Conservation (phyloP, 768 basidiomycete species). For the Hypholoma sublateritium region DNA sequence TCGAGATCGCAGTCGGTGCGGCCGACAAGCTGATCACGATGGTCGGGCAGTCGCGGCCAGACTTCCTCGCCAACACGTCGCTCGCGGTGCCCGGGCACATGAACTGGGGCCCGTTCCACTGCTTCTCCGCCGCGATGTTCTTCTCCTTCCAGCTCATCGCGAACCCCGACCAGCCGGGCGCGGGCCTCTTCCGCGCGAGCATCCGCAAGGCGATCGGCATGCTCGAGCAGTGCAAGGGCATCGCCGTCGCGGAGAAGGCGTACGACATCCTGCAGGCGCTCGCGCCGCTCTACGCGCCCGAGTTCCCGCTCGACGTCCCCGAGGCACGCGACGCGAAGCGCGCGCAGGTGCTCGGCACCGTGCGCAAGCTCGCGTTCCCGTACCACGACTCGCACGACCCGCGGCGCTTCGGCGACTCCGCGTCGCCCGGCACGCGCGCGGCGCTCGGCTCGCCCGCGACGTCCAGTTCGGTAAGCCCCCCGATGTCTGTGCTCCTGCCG, state of each 20-base stretch:
- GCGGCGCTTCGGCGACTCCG: constrained; percentile 39
- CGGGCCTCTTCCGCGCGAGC: constrained; percentile 71
- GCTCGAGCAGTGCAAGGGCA: constrained; percentile 63
- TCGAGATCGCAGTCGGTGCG: constrained; percentile 73
- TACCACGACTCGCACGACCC: constrained; percentile 68
- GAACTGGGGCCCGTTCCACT: constrained; percentile 82
- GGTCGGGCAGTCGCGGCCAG: constrained; percentile 72
- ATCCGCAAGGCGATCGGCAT: constrained; percentile 68
- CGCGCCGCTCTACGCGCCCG: constrained; percentile 69
- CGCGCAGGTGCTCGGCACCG: constrained; percentile 59
- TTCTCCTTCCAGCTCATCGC: constrained; percentile 88
- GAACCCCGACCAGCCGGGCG: constrained; percentile 78
- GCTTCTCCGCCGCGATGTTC: constrained; percentile 87
- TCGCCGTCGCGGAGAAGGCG: constrained; percentile 73
- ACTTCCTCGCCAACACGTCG: constrained; percentile 68
- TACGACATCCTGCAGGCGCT: constrained; percentile 69
- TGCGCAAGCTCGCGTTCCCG: constrained; percentile 80
- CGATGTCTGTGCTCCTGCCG: constrained; percentile 35
- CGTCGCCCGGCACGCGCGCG: constrained; percentile 47
- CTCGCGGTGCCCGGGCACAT: constrained; percentile 79
- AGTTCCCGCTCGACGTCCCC: constrained; percentile 49
- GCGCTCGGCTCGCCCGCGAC: constrained; percentile 55
- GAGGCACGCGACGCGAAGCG: constrained; percentile 61
- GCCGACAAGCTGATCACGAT: constrained; percentile 80
- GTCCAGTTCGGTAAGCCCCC: constrained; percentile 59